A percentile compares a stretch with the other conserved stretches of the same genome.
Conservation (phyloP, 441 rosid genomes). For the Gossypium aridum region DNA sequence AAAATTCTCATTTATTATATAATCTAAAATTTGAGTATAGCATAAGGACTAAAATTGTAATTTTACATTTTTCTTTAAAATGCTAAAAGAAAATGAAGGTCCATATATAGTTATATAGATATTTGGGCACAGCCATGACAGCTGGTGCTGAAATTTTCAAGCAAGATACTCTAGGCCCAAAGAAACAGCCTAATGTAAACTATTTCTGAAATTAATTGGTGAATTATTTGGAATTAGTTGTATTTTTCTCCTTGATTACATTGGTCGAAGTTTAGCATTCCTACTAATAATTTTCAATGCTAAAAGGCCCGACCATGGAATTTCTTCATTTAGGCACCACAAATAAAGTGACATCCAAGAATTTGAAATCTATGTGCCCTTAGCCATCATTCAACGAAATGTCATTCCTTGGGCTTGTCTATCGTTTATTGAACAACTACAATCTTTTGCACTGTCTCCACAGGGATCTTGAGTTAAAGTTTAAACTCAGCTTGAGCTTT, state of each 20-base stretch:
- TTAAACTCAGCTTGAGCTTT: conserved; percentile 28
- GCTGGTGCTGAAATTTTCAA: background rate
- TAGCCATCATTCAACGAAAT: conserved; percentile 5
- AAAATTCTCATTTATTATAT: too few relatives aligned
- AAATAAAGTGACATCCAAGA: conserved; percentile 17
- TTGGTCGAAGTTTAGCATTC: background rate
- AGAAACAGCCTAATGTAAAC: background rate
- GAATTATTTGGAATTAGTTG: background rate
- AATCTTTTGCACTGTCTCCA: conserved; percentile 50
- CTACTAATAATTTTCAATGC: background rate
- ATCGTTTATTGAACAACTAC: conserved; percentile 48
- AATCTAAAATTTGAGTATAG: too few relatives aligned
- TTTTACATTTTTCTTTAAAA: too few relatives aligned
- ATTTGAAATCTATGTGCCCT: conserved; percentile 22
- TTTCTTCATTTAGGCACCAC: background rate
- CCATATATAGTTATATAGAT: too few relatives aligned
- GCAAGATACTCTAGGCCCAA: background rate
- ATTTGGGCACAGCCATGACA: background rate
- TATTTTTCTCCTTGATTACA: background rate
- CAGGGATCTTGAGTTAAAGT: conserved; percentile 34
- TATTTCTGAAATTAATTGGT: background rate
- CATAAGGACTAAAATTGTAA: too few relatives aligned
- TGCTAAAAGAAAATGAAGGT: too few relatives aligned
- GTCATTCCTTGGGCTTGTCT: conserved; percentile 22
- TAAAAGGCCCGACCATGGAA: background rate